A percentile compares a stretch with the other conserved stretches of the same genome.
Evolutionary conservation across 352 stramenopile genomes (phyloP).

Genomic region (Peronosclerospora sorghi): DNA sequence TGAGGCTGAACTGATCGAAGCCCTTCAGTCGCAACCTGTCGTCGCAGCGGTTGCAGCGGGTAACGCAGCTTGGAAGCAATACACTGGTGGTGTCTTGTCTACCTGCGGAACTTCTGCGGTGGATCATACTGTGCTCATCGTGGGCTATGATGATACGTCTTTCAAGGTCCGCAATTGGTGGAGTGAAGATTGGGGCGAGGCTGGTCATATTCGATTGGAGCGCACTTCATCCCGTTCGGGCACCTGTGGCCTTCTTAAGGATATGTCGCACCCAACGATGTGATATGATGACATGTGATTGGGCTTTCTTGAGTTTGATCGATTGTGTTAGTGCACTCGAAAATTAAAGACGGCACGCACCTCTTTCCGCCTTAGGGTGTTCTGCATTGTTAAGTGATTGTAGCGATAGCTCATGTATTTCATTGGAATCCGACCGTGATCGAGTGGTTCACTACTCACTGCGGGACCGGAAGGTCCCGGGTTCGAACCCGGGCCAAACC

Average conservation of each 20-base stretch:
- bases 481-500: too few relatives aligned
- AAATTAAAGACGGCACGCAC: too few relatives aligned
- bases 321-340: too few relatives aligned
- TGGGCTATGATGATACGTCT: slow-evolving; percentile 87
- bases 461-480: too few relatives aligned
- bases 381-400: too few relatives aligned
- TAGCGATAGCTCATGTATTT: too few relatives aligned
- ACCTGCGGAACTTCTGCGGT: slow-evolving; percentile 70
- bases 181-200: slow-evolving; percentile 83
- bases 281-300: too few relatives aligned
- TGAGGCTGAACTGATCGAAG: slow-evolving; percentile 19
- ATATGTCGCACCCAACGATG: slow-evolving; percentile 37
- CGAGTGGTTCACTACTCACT: too few relatives aligned
- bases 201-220: slow-evolving; percentile 88
- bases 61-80: slow-evolving; percentile 95
- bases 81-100: slow-evolving; percentile 87
- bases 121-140: slow-evolving; percentile 94
- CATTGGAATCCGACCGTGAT: too few relatives aligned
- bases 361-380: too few relatives aligned
- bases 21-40: slow-evolving; percentile 75
- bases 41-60: slow-evolving; percentile 91
- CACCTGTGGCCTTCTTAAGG: slow-evolving; percentile 32
- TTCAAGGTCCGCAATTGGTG: slow-evolving; percentile 98
- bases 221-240: slow-evolving; percentile 41
- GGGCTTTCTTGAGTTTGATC: too few relatives aligned